Base-by-base conservation (phyloP, 805 yeast genomes). In the Teunomyces aglyptinius region DNA sequence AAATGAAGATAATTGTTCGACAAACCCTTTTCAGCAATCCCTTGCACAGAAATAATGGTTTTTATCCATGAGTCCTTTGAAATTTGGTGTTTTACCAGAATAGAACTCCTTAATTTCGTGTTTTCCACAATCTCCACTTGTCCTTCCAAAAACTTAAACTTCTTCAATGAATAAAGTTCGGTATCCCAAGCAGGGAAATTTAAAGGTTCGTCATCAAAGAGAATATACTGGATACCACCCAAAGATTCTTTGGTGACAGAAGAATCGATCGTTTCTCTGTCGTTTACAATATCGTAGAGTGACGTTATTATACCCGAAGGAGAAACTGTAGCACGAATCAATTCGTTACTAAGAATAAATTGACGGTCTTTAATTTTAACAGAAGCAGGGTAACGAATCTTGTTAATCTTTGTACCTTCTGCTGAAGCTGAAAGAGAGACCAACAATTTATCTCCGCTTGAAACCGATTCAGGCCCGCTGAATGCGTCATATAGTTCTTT, bases 111-210 rank as follows among this genome's bases (percentile, higher is more conserved):
- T 40, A 85, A 69, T 11, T 86, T 82, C 27, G 85, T 83, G 34
- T 67, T 64, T 41, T 75, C 76, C 29, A 70, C 55, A 10, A 75
- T 64, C 32, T 68, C 61, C 5, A 76, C 67, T 19, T 74, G 70
- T n/a, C 74, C 75, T 6, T 52, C 48, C 45, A 73, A 56, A 52
- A 82, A 80, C 45, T 70, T 71, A 60, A 77, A 81, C 59, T 85
- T 89, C 56, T 85, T 89, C 47, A 89, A 77, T 0, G 96, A 87
- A 61, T 81, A 94, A 48, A 90, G 75, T 62, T 92, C 99, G 0
- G 98, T 92, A 63, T 92, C 99, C 99, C 99, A 92, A 1, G 98
- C 98, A 38, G 89, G 96, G 83, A 83, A 92, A 47, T 78, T 84
- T 58, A 89, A 72, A 7, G 99, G 99, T 51, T 89, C 86, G 63